Evolutionary conservation across 192 early-diverging fungal species (phyloP).

Genomic region (Coemansia reversa): DNA sequence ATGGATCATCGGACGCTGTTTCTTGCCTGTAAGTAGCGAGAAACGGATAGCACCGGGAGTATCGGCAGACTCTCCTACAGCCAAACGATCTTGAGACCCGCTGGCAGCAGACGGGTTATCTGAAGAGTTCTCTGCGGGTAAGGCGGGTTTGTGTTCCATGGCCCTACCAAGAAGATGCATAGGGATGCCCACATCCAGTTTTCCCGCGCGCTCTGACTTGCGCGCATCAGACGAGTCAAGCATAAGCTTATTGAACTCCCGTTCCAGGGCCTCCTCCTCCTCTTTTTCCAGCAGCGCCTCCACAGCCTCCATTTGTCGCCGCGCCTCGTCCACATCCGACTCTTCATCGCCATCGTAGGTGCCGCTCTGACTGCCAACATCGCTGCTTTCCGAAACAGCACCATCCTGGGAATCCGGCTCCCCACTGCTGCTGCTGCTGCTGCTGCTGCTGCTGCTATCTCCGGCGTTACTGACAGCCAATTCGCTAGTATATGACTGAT

Average conservation of each 20-base stretch:
- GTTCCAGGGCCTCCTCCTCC: conserved; percentile 86
- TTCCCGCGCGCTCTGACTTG: conserved; percentile 56
- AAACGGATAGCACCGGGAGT: conserved; percentile 30
- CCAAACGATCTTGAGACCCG: not conserved
- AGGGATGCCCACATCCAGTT: conserved; percentile 90
- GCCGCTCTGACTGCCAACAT: not conserved
- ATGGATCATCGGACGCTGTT: conserved; percentile 37
- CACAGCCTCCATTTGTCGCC: conserved; percentile 58
- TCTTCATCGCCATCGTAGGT: conserved; percentile 29
- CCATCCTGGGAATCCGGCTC: not conserved
- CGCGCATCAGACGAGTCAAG: conserved; percentile 85
- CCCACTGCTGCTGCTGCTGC: too few species aligned
- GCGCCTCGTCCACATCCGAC: conserved; percentile 55
- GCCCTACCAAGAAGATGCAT: conserved; percentile 58
- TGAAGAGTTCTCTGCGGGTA: not conserved
- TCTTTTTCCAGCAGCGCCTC: conserved; percentile 71
- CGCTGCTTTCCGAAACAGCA: not conserved
- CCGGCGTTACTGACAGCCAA: not conserved
- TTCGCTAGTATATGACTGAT: not conserved
- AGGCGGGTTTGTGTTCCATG: conserved; percentile 9
- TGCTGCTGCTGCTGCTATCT: not conserved
- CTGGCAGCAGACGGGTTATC: not conserved
- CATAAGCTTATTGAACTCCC: conserved; percentile 87
- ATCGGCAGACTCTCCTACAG: not conserved
- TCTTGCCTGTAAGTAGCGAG: conserved; percentile 51